Evolutionary conservation across 345 rosid species (phyloP).

Genomic region (Toxicodendron radicans): DNA sequence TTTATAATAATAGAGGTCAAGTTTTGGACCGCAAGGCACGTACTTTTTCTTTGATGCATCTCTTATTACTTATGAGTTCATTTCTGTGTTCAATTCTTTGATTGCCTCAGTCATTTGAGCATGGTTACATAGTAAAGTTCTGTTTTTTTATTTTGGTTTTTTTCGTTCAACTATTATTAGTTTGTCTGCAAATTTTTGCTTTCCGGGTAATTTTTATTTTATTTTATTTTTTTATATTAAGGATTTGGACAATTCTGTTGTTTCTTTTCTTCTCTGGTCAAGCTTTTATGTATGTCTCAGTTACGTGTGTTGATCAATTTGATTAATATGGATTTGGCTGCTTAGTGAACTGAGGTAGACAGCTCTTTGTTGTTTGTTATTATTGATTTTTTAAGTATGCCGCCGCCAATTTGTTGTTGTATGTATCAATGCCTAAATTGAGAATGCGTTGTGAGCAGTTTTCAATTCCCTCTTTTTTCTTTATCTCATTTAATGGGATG

Average conservation of each 20-base stretch:
- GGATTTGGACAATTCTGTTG: neutral
- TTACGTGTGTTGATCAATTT: neutral
- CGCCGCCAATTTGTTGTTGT: too few species aligned
- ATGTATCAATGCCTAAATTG: too few species aligned
- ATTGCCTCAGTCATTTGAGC: neutral
- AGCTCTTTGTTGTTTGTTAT: neutral
- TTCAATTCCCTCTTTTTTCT: neutral
- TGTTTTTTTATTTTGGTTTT: neutral
- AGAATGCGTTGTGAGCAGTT: too few species aligned
- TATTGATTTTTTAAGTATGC: too few species aligned
- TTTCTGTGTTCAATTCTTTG: neutral
- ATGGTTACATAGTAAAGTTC: slow-evolving; percentile 2
- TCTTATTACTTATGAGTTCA: neutral
- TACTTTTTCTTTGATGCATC: neutral
- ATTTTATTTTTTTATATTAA: neutral
- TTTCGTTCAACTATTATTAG: neutral
- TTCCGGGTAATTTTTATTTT: neutral
- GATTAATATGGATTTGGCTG: neutral
- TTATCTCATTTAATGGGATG: neutral
- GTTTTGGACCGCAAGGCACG: slow-evolving; percentile 20
- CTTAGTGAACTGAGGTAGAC: neutral
- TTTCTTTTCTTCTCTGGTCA: neutral
- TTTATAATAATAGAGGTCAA: slow-evolving; percentile 15
- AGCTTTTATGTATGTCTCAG: neutral
- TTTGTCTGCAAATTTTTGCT: neutral